phyloP scores from a whole-genome alignment of 202 grass and related monocot species.

The Zizania palustris region DNA sequence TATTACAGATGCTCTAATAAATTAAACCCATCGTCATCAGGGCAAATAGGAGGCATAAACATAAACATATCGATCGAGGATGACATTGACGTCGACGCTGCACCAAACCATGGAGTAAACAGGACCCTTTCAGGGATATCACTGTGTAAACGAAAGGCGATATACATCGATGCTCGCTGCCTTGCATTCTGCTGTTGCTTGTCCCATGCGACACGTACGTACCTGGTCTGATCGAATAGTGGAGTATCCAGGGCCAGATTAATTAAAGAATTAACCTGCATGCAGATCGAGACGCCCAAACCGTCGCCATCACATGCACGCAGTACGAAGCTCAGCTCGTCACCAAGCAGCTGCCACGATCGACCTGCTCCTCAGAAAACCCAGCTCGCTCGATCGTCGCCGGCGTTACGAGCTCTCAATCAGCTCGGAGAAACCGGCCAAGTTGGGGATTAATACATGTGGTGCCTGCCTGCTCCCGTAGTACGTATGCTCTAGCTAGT shows the following conservation, averaged over 20 bases:
- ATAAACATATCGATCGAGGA: not conserved
- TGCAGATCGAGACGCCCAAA: no score
- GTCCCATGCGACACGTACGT: not conserved
- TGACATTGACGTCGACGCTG: slow-evolving; percentile 11
- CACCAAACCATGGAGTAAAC: slow-evolving; percentile 21
- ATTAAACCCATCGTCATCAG: not conserved
- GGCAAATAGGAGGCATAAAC: not conserved
- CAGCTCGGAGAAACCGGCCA: no score
- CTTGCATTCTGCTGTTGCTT: not conserved
- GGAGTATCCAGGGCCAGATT: not conserved
- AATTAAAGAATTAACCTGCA: no score
- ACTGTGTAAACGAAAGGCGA: not conserved
- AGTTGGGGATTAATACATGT: no score
- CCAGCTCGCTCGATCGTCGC: no score
- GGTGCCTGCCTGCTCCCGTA: no score
- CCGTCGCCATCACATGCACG: no score
- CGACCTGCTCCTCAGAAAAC: no score
- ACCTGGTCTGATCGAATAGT: not conserved
- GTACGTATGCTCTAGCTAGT: no score
- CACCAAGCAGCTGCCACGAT: no score
- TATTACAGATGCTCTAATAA: not conserved
- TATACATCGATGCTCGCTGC: not conserved
- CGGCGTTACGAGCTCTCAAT: no score
- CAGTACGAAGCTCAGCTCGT: no score
- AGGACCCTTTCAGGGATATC: not conserved